Conservation (phyloP, 1,139 yeast species). For the Hyphopichia buzzinii region DNA sequence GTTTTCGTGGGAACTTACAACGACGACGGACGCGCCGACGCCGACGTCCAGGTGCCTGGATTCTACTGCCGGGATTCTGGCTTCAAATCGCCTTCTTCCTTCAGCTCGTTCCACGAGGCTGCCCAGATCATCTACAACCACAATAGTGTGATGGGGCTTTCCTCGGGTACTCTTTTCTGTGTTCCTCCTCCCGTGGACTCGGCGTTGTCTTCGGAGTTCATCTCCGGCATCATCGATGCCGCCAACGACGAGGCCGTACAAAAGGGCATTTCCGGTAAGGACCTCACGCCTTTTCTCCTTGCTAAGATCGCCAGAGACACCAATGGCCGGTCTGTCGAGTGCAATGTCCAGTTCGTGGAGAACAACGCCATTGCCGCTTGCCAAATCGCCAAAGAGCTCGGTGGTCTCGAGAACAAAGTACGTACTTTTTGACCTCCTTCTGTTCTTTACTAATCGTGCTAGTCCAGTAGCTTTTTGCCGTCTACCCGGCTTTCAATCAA, state of each 20-base stretch:
- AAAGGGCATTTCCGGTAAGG: slow-evolving; percentile 63
- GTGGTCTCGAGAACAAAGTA: slow-evolving; percentile 29
- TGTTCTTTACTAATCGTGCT: slow-evolving; percentile 9
- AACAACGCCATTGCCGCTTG: slow-evolving; percentile 75
- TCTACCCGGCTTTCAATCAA: slow-evolving; percentile 1
- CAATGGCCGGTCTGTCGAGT: slow-evolving; percentile 63
- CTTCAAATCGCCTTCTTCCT: slow-evolving; percentile 64
- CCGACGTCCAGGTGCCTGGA: slow-evolving; percentile 52
- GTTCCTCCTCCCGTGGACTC: slow-evolving; percentile 73
- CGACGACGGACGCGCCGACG: slow-evolving; percentile 23
- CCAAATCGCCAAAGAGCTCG: slow-evolving; percentile 57
- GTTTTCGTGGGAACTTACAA: slow-evolving; percentile 55
- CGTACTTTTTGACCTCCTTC: not conserved
- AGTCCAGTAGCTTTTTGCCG: not conserved
- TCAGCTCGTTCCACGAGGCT: slow-evolving; percentile 51
- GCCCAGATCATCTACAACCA: slow-evolving; percentile 61
- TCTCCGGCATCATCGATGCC: slow-evolving; percentile 52
- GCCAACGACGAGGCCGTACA: slow-evolving; percentile 60
- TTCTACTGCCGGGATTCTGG: slow-evolving; percentile 81
- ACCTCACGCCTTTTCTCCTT: slow-evolving; percentile 75
- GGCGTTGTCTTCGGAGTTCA: slow-evolving; percentile 56
- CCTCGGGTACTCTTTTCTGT: slow-evolving; percentile 75
- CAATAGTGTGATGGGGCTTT: slow-evolving; percentile 47
- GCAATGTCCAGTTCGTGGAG: slow-evolving; percentile 73
- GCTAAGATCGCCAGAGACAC: slow-evolving; percentile 64